Base-by-base conservation (phyloP, 495 filamentous ascomycete species). In the Tuber umbilicatum region DNA sequence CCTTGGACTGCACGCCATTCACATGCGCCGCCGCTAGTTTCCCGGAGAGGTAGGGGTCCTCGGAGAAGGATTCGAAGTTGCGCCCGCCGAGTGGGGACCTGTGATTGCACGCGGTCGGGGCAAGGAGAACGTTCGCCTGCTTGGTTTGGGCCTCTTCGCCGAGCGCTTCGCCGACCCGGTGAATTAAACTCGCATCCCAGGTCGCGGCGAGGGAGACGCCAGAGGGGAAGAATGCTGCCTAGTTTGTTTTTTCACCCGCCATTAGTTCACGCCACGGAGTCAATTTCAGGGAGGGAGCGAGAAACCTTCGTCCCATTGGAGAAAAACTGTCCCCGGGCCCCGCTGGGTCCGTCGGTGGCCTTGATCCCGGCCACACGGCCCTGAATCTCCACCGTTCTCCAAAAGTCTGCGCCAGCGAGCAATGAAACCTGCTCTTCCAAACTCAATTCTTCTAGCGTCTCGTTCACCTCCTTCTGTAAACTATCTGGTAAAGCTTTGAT, bases 11-110 rank as follows among this genome's bases (percentile, higher is more conserved):
- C 43, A 94, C 85, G 17, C 92, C 91, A 74, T 87, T 88, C 78
- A 90, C 89, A 73, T 92, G 89, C 80, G 89, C 84, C 2, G 90
- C 90, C 31, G 92, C 91, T 69, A 94, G 84, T 71, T 88, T 90
- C 16, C 93, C 92, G 0, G 91, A 90, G 1, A 96, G 85, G 19
- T 90, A 85, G 21, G 92, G 92, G 76, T 96, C 93, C 82, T 94
- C 92, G 14, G 91, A 92, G 81, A 93, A 94, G 0, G 91, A 93
- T 84, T 94, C 93, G 74, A 94, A 96, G 70, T 92, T 92, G 70
- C 93, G 87, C 12, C 93, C 93, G 3, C 92, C 92, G 0, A 95
- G 85, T 5, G 92, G 92, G 40, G 90, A 90, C 27, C 92, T 88
- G 78, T 94, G 92, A 83, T 91, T 90, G 82, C 92, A 93, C 75